Evolutionary conservation across 495 filamentous ascomycete species (phyloP), one percentile per base, ranked within the genome.

Genomic region (Podospora tetraspora): DNA sequence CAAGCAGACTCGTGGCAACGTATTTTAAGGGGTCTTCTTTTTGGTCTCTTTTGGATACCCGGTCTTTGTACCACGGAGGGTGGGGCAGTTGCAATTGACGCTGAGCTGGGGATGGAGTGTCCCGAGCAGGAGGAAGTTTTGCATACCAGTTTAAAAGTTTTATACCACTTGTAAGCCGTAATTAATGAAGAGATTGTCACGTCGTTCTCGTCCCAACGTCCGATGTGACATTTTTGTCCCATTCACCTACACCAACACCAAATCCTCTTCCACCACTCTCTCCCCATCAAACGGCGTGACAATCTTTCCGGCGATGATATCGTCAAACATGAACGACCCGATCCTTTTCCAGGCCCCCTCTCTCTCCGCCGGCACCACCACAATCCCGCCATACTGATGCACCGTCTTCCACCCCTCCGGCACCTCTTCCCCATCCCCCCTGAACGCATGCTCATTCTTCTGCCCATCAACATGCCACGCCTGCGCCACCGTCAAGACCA

Each of bases 1-100:
- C 63, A 79, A 82, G 70, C 79, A 82, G 63, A 23, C 37, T 10
- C 68, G 70, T 63, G 71, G 71, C 7, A 66, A 30, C 25, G 65
- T 72, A 13, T 70, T 72, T 22, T 72, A 70, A 61, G 61, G 19
- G 7, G 13, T 29, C 13, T 32, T 2, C 10, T 3, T 22, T 21
- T 32, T 9, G 25, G 19, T 61, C 29, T 61, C 25, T 62, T 61
- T 62, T 62, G 61, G 61, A 62, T 62, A 62, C 21, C 27, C 43
- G 43, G 43, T 52, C 13, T n/a, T 52, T n/a, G 43, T 52, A 52
- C 43, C 43, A 52, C 19, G 43, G 43, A 52, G 43, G 1, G 5
- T 52, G 16, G 6, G 32, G 37, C 16, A 43, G 34, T 13, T 5
- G 13, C 37, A 10, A 1, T 19, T 9, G 16, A 1, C 32, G 16